Percentiles rank a stretch among this genome's conserved stretches.
These are phyloP conservation scores for Leccinum rimulosum DNA, from an alignment of 768 basidiomycete species.

Conservation along the genomic window DNA sequence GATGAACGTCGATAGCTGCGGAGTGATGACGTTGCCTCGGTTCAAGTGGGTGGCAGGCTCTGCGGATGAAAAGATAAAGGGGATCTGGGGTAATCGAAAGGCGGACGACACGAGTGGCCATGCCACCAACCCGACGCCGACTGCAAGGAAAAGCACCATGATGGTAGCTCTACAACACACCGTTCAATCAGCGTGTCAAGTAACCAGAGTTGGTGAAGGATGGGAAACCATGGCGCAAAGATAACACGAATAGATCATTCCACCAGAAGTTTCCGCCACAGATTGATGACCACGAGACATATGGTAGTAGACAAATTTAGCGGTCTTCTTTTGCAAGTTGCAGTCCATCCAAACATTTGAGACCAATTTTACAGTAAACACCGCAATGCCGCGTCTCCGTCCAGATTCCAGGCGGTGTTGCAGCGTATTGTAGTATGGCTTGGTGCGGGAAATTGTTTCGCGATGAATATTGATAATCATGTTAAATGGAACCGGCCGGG, in stretches of 20 bases:
- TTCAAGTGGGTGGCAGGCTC: background rate
- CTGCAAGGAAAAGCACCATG: conserved; percentile 11
- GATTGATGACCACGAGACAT: background rate
- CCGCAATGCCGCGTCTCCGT: no score
- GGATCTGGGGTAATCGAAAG: conserved; percentile 1
- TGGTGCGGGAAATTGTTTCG: no score
- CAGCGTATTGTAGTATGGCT: no score
- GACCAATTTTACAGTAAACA: no score
- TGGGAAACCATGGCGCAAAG: background rate
- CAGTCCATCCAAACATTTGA: no score
- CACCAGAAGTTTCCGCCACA: background rate
- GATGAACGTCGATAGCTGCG: conserved; percentile 19
- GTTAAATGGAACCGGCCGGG: no score
- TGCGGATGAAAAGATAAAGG: background rate
- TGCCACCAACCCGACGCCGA: conserved; percentile 6
- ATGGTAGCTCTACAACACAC: background rate
- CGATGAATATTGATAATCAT: no score
- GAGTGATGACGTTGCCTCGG: conserved; percentile 10
- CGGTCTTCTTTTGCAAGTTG: no score
- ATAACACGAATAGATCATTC: background rate
- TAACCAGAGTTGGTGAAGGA: background rate
- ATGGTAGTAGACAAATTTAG: no score
- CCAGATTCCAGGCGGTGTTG: no score
- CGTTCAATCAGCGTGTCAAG: background rate
- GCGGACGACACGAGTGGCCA: background rate